Evolutionary conservation across 371 early-diverging fungal genomes (phyloP).

Genomic region (Zychaea mexicana): DNA sequence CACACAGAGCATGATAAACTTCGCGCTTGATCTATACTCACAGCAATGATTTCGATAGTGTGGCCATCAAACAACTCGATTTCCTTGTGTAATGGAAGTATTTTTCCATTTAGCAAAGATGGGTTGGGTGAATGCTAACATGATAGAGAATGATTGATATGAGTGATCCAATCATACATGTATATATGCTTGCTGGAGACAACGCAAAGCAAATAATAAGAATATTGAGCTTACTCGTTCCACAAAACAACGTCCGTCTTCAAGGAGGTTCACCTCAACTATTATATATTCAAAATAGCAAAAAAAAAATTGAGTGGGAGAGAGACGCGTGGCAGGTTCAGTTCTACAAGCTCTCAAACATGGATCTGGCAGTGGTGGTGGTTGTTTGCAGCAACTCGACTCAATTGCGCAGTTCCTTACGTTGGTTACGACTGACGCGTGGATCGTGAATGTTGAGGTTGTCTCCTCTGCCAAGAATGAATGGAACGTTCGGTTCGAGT

Average conservation of each 20-base stretch:
- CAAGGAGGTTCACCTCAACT: background rate
- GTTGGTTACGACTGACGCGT: background rate
- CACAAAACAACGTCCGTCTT: slow-evolving; percentile 1
- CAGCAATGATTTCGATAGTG: background rate
- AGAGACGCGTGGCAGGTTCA: too few species aligned
- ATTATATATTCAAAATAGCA: background rate
- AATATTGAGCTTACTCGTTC: slow-evolving; percentile 7
- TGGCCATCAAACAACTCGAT: background rate
- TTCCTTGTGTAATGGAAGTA: background rate
- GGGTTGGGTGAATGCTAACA: background rate
- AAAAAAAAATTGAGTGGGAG: too few species aligned
- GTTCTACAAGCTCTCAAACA: too few species aligned
- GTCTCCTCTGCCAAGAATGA: background rate
- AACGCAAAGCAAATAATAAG: background rate
- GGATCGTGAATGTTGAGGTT: background rate
- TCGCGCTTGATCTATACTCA: background rate
- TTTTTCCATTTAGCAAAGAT: background rate
- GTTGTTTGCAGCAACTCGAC: too few species aligned
- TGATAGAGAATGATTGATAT: background rate
- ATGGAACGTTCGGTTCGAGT: background rate
- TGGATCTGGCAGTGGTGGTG: too few species aligned
- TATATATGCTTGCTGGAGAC: too few species aligned
- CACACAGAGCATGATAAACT: background rate
- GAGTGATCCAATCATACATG: too few species aligned
- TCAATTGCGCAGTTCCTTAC: background rate